These are phyloP conservation scores for Skeletonema menzelii DNA, from an alignment of 108 stramenopile genomes.

Conservation along the genomic window DNA sequence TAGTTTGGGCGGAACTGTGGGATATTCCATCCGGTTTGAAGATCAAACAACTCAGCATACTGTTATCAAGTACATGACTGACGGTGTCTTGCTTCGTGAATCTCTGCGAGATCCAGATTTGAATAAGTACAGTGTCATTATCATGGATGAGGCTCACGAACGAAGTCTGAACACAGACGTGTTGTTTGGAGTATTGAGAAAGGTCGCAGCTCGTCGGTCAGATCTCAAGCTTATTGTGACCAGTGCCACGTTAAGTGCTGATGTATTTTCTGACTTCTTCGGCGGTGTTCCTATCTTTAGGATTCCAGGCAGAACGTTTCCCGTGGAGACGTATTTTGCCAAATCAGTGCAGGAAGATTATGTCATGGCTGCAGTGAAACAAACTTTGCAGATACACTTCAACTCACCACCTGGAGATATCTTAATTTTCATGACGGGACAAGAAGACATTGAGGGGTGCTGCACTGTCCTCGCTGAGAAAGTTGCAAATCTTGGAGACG, in stretches of 20 bases:
- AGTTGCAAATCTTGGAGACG: slow-evolving; percentile 81
- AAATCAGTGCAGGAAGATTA: slow-evolving; percentile 96
- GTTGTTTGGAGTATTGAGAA: slow-evolving; percentile 95
- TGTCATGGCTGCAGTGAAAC: slow-evolving; percentile 98
- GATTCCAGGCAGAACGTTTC: slow-evolving; percentile 91
- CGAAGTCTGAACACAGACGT: slow-evolving; percentile 96
- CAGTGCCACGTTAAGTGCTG: slow-evolving; percentile 95
- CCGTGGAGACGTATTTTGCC: slow-evolving; percentile 92
- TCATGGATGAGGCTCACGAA: slow-evolving; percentile 99
- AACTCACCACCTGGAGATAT: slow-evolving; percentile 97
- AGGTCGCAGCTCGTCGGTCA: slow-evolving; percentile 89
- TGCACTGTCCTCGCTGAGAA: slow-evolving; percentile 94
- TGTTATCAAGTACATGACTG: slow-evolving; percentile 93
- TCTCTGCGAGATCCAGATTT: slow-evolving; percentile 93
- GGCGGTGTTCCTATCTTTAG: slow-evolving; percentile 97
- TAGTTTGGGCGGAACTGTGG: slow-evolving; percentile 92
- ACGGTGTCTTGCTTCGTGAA: slow-evolving; percentile 97
- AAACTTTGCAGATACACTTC: slow-evolving; percentile 97
- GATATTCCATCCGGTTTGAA: slow-evolving; percentile 99
- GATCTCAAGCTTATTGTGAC: slow-evolving; percentile 99
- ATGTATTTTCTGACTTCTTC: slow-evolving; percentile 94
- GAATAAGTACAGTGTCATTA: slow-evolving; percentile 89
- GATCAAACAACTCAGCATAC: slow-evolving; percentile 90
- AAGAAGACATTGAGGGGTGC: slow-evolving; percentile 99
- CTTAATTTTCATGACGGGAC: slow-evolving; percentile 99